phyloP scores from a whole-genome alignment of 2,329 filamentous ascomycete genomes.

The Xylariaceae sp. region DNA sequence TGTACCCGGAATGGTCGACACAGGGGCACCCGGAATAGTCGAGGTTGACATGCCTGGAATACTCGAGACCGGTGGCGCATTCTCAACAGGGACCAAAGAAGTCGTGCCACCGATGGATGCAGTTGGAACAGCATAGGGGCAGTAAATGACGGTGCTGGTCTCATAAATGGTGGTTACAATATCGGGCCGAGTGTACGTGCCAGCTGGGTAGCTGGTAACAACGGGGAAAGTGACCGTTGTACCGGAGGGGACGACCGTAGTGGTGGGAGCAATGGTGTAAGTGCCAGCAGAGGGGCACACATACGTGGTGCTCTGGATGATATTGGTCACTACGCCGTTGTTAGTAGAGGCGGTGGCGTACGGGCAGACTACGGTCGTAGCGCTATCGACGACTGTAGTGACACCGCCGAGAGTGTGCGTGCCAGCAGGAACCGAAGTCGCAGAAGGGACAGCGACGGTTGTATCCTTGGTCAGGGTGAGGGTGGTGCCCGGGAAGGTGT shows the following conservation, averaged over 20 bases:
- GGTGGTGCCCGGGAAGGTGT: constrained; percentile 71
- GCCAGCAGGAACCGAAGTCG: constrained; percentile 57
- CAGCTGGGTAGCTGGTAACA: constrained; percentile 59
- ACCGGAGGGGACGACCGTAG: constrained; percentile 49
- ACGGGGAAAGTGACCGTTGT: constrained; percentile 59
- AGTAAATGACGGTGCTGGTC: constrained; percentile 63
- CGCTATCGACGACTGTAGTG: constrained; percentile 61
- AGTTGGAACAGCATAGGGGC: constrained; percentile 51
- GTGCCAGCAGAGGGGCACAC: constrained; percentile 69
- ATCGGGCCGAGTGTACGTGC: constrained; percentile 67
- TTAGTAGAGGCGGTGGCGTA: constrained; percentile 60
- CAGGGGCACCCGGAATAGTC: neutral
- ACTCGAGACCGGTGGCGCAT: neutral
- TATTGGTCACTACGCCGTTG: constrained; percentile 57
- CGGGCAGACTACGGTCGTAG: constrained; percentile 65
- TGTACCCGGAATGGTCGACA: neutral
- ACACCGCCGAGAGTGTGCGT: constrained; percentile 67
- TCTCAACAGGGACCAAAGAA: neutral
- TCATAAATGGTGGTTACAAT: constrained; percentile 63
- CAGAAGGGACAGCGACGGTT: constrained; percentile 59
- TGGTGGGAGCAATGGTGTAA: constrained; percentile 68
- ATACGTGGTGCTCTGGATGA: constrained; percentile 64
- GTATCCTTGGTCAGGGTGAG: constrained; percentile 61
- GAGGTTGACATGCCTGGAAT: neutral
- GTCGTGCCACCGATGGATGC: constrained; percentile 18